phyloP scores from a whole-genome alignment of 2,329 filamentous ascomycete species.

The Neoarthrinium moseri region DNA sequence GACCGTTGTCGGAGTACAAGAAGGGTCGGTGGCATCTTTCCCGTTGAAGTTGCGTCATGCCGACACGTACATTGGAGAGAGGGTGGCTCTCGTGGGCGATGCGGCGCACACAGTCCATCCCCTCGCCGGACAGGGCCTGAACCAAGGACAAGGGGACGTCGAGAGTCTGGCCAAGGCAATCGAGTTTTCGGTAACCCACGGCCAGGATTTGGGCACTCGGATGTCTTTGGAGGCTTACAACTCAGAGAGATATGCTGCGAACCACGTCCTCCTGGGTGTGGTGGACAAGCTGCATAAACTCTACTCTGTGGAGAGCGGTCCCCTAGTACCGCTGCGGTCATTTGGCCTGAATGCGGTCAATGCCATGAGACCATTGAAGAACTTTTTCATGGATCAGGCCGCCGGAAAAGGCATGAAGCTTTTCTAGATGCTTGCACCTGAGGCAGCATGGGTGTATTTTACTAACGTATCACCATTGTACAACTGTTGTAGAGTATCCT shows the following conservation, averaged over 20 bases:
- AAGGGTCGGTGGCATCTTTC: conserved; percentile 81
- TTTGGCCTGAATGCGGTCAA: conserved; percentile 76
- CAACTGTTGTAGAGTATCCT: neutral
- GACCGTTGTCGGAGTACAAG: conserved; percentile 67
- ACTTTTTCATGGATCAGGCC: conserved; percentile 78
- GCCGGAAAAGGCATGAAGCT: conserved; percentile 47
- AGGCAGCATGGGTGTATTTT: conserved; percentile 2
- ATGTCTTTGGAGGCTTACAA: conserved; percentile 81
- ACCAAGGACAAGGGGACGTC: conserved; percentile 88
- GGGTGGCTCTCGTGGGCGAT: conserved; percentile 89
- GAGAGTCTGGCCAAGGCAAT: conserved; percentile 75
- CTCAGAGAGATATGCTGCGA: conserved; percentile 76
- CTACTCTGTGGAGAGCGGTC: conserved; percentile 78
- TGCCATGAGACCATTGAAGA: conserved; percentile 72
- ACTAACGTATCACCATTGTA: conserved; percentile 3
- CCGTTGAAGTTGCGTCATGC: conserved; percentile 89
- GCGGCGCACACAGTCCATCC: conserved; percentile 95
- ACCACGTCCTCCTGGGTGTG: conserved; percentile 75
- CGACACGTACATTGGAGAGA: conserved; percentile 87
- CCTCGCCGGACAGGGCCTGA: conserved; percentile 89
- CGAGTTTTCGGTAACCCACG: conserved; percentile 73
- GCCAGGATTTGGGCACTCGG: conserved; percentile 80
- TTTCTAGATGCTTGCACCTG: conserved; percentile 13
- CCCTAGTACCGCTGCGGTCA: conserved; percentile 76
- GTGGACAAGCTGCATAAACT: conserved; percentile 91